Base-by-base conservation (phyloP, 1,284 basidiomycete genomes). In the Inonotus hispidus region DNA sequence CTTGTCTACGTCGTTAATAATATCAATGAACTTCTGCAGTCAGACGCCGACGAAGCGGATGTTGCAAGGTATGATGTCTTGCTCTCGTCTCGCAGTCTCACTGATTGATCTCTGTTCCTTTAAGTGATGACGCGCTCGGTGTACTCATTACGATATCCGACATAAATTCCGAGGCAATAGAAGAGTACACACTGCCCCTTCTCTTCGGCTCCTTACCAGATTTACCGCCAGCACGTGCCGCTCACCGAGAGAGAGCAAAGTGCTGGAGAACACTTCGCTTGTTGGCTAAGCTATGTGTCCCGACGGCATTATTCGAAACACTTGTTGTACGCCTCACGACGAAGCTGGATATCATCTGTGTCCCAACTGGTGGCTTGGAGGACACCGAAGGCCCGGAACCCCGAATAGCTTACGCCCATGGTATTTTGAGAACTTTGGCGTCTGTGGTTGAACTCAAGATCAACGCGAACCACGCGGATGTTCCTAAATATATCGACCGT, bases 271-370 rank as follows among this genome's bases (percentile, higher is more conserved):
- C 84, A 14, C 82, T 99, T 35, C 77, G 81, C 1, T 84, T 88
- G 2, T 80, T 99, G 27, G 81, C 85, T 43, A 82, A 79, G 11
- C 81, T 99, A 13, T 96, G 93, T 70, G 72, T 83, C 2, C 83
- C 88, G 50, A 80, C 90, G 0, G 80, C 85, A 23, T 79, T 98
- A 27, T 98, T 97, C 72, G 92, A 94, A 70, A 87, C 81, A 5
- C 81, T 98, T 32, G 84, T 93, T 43, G 82, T 93, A 50, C 85
- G 90, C 23, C 76, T 98, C 11, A 84, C 82, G 0, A 87, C 89
- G 1, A 93, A 93, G 71, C 77, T 98, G 27, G 90, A 94, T 64
- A 70, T 90, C 1, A 71, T 91, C 41, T 87, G 84, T 65, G 72
- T 82, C n/a, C 73, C 78, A 8, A 64, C 69, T 14, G 55, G 58